A percentile compares a stretch with the other conserved stretches of the same genome.
phyloP scores from a whole-genome alignment of 1,284 basidiomycete species.

The Rhodotorula glutinis region DNA sequence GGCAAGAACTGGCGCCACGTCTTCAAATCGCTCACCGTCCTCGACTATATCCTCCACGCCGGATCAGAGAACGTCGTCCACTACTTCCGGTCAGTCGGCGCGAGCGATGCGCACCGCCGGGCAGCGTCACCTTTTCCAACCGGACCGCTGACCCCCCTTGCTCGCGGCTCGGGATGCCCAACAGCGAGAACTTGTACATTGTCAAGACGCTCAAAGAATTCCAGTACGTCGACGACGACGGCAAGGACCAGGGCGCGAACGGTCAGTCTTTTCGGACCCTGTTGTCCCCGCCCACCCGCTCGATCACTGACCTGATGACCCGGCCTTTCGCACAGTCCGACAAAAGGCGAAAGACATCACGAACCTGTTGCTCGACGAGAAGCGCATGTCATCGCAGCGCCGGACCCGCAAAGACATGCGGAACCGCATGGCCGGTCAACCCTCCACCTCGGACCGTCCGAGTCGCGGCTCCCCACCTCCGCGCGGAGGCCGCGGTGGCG shows the following conservation, averaged over 20 bases:
- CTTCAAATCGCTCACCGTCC: constrained; percentile 95
- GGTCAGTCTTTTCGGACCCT: constrained; percentile 47
- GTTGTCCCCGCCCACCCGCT: neutral
- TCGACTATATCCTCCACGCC: constrained; percentile 94
- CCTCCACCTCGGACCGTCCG: constrained; percentile 48
- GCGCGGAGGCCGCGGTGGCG: constrained; percentile 26
- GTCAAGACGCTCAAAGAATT: constrained; percentile 99
- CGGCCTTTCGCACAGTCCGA: constrained; percentile 55
- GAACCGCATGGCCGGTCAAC: constrained; percentile 71
- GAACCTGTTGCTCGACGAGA: constrained; percentile 86
- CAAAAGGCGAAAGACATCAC: constrained; percentile 99
- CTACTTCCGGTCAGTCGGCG: constrained; percentile 67
- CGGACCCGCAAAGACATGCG: constrained; percentile 84
- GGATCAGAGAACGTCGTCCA: constrained; percentile 98
- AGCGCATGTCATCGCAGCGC: constrained; percentile 79
- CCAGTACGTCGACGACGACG: constrained; percentile 91
- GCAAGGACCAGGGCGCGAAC: constrained; percentile 96
- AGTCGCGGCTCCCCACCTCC: constrained; percentile 36
- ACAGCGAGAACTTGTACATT: constrained; percentile 86
- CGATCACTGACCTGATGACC: neutral
- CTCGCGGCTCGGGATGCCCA: neutral
- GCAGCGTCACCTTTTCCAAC: neutral
- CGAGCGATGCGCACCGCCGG: too few relatives aligned
- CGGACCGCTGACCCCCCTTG: neutral
- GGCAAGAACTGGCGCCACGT: constrained; percentile 99